Conservation (phyloP, 1,284 basidiomycete genomes). For the Laetiporus sulphureus region DNA sequence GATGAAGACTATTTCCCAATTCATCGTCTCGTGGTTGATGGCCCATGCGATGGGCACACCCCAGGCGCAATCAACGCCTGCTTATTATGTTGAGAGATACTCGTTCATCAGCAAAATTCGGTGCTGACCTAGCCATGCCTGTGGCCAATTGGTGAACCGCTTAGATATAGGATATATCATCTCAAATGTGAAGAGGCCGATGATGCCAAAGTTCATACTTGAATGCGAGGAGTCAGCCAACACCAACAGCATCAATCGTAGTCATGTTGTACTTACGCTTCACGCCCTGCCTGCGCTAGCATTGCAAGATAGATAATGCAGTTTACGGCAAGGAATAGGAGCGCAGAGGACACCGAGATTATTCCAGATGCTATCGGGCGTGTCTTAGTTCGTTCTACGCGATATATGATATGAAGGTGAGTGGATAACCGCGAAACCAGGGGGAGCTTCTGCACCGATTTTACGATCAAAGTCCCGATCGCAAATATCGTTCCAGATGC, state of each 20-base stretch:
- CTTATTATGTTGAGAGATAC: too few relatives aligned
- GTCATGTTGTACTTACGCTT: slow-evolving; percentile 9
- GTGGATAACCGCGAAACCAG: too few relatives aligned
- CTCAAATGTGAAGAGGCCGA: slow-evolving; percentile 10
- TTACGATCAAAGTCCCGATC: slow-evolving; percentile 32
- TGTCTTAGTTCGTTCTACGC: slow-evolving; percentile 19
- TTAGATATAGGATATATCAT: slow-evolving; percentile 18
- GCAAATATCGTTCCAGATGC: slow-evolving; percentile 33
- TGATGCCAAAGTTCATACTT: slow-evolving; percentile 3
- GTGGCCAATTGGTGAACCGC: slow-evolving; percentile 48
- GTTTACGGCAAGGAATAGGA: slow-evolving; percentile 3
- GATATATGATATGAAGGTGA: neutral
- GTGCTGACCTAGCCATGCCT: slow-evolving; percentile 42
- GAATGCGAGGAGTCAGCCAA: neutral
- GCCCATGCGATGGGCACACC: slow-evolving; percentile 7
- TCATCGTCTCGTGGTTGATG: neutral
- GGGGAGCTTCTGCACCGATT: slow-evolving; percentile 31
- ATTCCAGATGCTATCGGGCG: slow-evolving; percentile 7
- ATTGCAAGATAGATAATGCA: slow-evolving; percentile 1
- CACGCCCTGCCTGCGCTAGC: slow-evolving; percentile 13
- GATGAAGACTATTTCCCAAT: slow-evolving; percentile 10
- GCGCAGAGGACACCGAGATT: slow-evolving; percentile 4
- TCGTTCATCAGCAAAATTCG: neutral
- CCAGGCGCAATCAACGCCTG: slow-evolving; percentile 9
- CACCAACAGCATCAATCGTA: neutral